phyloP scores from a whole-genome alignment of 2,329 filamentous ascomycete genomes.

The Paraconiothyrium brasiliense region DNA sequence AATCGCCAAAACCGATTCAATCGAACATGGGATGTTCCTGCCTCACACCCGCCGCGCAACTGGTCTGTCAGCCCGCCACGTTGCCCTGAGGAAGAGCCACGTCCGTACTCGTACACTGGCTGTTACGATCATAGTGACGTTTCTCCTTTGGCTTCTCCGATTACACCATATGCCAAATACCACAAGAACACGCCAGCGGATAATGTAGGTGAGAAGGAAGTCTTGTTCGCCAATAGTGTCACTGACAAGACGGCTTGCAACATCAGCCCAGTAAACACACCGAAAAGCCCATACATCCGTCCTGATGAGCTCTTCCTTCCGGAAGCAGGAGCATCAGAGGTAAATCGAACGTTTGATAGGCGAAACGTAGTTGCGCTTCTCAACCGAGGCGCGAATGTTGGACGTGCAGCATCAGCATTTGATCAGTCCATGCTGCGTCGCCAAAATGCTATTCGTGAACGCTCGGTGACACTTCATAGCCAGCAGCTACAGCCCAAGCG shows the following conservation, averaged over 20 bases:
- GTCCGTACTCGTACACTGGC: background rate
- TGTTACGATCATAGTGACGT: background rate
- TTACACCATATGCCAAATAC: background rate
- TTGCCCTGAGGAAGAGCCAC: background rate
- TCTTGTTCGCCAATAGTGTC: too few relatives aligned
- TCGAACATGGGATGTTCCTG: background rate
- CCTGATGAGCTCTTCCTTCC: background rate
- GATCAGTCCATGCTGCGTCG: background rate
- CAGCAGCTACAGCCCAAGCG: background rate
- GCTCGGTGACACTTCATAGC: background rate
- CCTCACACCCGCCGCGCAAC: background rate
- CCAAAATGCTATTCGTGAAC: background rate
- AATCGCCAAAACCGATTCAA: background rate
- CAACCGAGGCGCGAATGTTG: background rate
- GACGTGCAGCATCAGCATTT: background rate
- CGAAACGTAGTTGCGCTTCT: background rate
- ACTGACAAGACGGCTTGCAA: background rate
- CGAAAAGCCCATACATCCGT: background rate
- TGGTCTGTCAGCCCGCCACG: conserved; percentile 1
- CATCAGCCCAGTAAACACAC: background rate
- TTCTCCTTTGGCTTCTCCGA: background rate
- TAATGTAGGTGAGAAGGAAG: background rate
- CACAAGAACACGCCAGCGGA: background rate
- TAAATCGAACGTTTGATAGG: background rate
- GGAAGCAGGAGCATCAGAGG: background rate